Evolutionary conservation across 768 basidiomycete genomes (phyloP), one percentile per base, ranked within the genome.

Genomic region (Tremella fuciformis): DNA sequence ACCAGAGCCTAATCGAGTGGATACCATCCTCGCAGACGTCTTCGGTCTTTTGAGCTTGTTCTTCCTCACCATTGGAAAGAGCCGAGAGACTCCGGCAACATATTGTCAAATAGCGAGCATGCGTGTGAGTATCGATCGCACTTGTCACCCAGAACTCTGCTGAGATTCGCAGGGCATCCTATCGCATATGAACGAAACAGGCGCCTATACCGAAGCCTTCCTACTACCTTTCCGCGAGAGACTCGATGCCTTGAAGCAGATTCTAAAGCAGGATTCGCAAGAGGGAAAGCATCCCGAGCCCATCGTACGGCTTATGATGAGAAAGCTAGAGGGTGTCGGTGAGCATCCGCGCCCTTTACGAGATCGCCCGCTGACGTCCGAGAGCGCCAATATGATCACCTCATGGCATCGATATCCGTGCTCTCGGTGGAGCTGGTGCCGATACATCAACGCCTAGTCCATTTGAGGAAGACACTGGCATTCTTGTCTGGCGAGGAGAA

Each of bases 1-100:
- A 19, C 60, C 59, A 1, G 75, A 77, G 71, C 70, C 75, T 9
- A 99, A 98, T 77, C 82, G 96, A 51, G 82, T 99, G 46, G 96
- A 99, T 79, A 93, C 91, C 6, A 89, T 91, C 3, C 85, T 99
- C 47, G 86, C 90, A 25, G 96, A 99, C 78, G 94, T 98, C 38
- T 98, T 98, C 80, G 87, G 84, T 71, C 83, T 99, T 50, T 84
- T 99, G 44, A 94, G 91, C 13, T 83, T 99, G 64, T 97, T 96
- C 83, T 99, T 92, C 81, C 85, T 99, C 68, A 96, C 93, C 38
- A 92, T 99, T 62, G 96, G 96, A 42, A 93, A 92, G 80, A 92
- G 90, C 40, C 85, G 86, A 65, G 93, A 97, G 77, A 87, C 87
- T 9, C 93, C 94, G 0, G 94, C 93, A 22, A 91, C 88, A 0